Evolutionary conservation across 441 rosid genomes (phyloP), one percentile per base, ranked within the genome.

Genomic region (Cnidoscolus chayamansa): DNA sequence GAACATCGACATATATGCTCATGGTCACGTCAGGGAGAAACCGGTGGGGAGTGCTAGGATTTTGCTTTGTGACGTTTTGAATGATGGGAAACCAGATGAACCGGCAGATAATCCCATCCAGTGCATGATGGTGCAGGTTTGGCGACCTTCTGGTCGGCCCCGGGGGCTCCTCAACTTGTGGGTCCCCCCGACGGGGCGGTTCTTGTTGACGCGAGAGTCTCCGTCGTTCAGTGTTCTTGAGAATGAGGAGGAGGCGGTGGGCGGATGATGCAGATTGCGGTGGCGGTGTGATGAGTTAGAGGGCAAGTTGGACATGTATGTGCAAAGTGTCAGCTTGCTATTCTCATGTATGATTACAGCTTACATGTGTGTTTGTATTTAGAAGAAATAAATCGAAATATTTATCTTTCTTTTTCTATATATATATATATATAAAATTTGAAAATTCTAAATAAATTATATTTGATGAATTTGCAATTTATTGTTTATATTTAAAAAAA

Each of bases 11-110:
- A 75, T 70, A 70, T 64, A 56, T 15, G 54, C 53, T 13, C 67
- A 63, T 6, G 71, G 78, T 5, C 74, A 56, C 65, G 37, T 69
- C 35, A 75, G 74, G 49, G 74, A 75, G 37, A 75, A 70, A 65
- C 45, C 40, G 0, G 61, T 75, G 55, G 69, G 77, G 25, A 68
- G 77, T 12, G 64, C 64, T 20, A 74, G 77, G 40, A 67, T 74
- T 7, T 62, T 74, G 71, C 57, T 68, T 5, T 62, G 77, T 32
- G 63, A 74, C 10, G 77, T 68, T 37, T 57, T 75, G 65, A 75
- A 56, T 3, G 70, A 65, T 10, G 74, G 74, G 17, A 54, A 65
- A 48, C 70, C 65, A 0, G 70, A 63, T 13, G 70, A 69, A 1
- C 67, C 67, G 1, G 56, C 17, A 4, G 72, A 58, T 51, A 76